Evolutionary conservation across 1,284 basidiomycete species (phyloP), one percentile per base, ranked within the genome.

Genomic region (Irpex sp.): DNA sequence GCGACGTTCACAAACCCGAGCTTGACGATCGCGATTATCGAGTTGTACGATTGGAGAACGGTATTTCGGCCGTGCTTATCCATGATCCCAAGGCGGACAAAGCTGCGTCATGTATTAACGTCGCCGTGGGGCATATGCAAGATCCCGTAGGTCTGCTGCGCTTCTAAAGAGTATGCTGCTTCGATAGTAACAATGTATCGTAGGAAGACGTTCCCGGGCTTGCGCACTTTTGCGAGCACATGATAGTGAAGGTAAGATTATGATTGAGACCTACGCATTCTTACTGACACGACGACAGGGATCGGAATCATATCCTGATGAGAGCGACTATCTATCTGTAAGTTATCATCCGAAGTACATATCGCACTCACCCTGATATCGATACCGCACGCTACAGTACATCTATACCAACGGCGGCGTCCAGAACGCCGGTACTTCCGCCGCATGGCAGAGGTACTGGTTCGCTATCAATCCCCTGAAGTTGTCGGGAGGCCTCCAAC

Each of bases 381-480:
- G 19, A 21, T 26, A 11, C n/a, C 43, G 37, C 21, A 57, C 62
- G 49, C 26, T 66, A 47, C 69, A 81, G 69, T 90, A 80, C 73
- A 79, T 91, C 37, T 76, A 81, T 5, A 77, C 83, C 57, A 81
- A 89, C 73, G 84, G 83, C 17, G 88, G 88, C 19, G 74, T 76
- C 56, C 84, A 83, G 37, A 90, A 90, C 70, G 88, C 87, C 7
- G 87, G 79, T 69, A 90, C 88, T 0, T 83, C 81, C 13, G 81
- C 87, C 71, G 82, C 83, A 47, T 81, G 83, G 63, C 89, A 88
- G 26, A 83, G 85, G 71, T 86, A 85, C 70, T 83, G 75, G 75
- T 90, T 90, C 71, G 83, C 86, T 63, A 82, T 89, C 63, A 79
- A 81, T 6, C 64, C 72, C 0, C 72, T 79, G 31, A 79, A 81